A percentile compares a stretch with the other conserved stretches of the same genome.
phyloP scores from a whole-genome alignment of 805 yeast species.

The Zygosaccharomyces gambellarensis region DNA sequence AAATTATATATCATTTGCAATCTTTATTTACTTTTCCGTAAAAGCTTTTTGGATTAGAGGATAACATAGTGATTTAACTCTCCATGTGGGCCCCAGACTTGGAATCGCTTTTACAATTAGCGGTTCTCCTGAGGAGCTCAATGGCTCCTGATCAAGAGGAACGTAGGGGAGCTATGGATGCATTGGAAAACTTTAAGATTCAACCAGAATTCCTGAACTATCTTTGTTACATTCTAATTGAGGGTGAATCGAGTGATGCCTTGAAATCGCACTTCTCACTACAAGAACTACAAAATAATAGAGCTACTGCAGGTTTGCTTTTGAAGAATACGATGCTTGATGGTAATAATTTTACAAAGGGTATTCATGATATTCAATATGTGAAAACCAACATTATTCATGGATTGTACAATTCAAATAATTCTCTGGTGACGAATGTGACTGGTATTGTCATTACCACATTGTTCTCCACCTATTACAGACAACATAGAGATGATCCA shows the following conservation, averaged over 20 bases:
- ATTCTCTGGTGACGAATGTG: constrained; percentile 64
- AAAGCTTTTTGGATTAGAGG: not conserved
- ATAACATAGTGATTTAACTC: not conserved
- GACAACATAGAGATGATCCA: constrained; percentile 35
- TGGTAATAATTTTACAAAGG: constrained; percentile 34
- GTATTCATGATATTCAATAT: constrained; percentile 37
- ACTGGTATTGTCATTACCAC: constrained; percentile 89
- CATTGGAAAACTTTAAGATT: constrained; percentile 59
- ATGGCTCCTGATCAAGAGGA: constrained; percentile 52
- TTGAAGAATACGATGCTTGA: constrained; percentile 70
- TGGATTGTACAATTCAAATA: constrained; percentile 35
- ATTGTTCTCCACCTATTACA: constrained; percentile 50
- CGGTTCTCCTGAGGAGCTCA: constrained; percentile 63
- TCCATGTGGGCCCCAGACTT: constrained; percentile 63
- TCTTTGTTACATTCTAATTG: constrained; percentile 63
- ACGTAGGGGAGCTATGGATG: constrained; percentile 65
- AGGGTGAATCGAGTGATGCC: constrained; percentile 44
- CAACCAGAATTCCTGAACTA: constrained; percentile 82
- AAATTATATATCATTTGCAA: not conserved
- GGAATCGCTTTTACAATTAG: constrained; percentile 57
- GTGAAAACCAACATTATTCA: constrained; percentile 41
- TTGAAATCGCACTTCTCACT: constrained; percentile 19
- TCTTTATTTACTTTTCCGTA: not conserved
- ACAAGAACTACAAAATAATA: constrained; percentile 28
- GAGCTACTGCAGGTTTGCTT: constrained; percentile 86